phyloP scores from a whole-genome alignment of 2,329 filamentous ascomycete species.

The Westerdykella aurantiaca region DNA sequence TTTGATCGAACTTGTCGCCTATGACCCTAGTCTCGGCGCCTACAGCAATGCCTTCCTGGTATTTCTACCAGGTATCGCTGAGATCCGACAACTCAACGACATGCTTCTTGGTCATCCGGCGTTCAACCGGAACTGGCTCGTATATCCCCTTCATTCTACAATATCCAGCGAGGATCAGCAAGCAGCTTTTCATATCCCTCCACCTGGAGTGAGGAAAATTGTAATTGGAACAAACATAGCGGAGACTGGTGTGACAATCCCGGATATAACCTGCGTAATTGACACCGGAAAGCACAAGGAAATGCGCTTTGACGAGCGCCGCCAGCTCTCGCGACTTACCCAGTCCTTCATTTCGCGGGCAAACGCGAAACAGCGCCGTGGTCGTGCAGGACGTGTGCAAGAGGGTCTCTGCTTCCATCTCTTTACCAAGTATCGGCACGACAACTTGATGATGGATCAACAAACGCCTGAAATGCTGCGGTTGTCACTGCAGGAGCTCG shows the following conservation, averaged over 20 bases:
- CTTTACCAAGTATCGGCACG: conserved; percentile 85
- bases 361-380: conserved; percentile 91
- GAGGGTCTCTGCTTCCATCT: conserved; percentile 93
- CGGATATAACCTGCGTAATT: conserved; percentile 93
- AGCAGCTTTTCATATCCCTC: conserved; percentile 80
- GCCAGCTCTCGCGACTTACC: conserved; percentile 82
- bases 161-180: conserved; percentile 97
- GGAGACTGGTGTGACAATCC: conserved; percentile 97
- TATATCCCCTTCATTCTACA: conserved; percentile 87
- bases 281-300: conserved; percentile 96
- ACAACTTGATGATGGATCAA: conserved; percentile 77
- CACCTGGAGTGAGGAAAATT: conserved; percentile 78
- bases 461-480: conserved; percentile 96
- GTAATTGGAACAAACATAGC: conserved; percentile 97
- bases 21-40: conserved; percentile 56
- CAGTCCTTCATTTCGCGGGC: conserved; percentile 94
- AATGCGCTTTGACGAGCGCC: conserved; percentile 91
- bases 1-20: conserved; percentile 70
- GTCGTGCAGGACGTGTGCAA: conserved; percentile 91
- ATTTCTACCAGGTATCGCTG: conserved; percentile 89
- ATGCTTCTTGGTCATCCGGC: conserved; percentile 69
- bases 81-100: conserved; percentile 85
- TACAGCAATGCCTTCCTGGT: conserved; percentile 92
- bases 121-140: conserved; percentile 72
- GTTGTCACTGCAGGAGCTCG: conserved; percentile 86